Percentiles rank a stretch among this genome's conserved stretches.
These are phyloP conservation scores for Dissophora globulifera DNA, from an alignment of 192 early-diverging fungal species.

Conservation along the genomic window DNA sequence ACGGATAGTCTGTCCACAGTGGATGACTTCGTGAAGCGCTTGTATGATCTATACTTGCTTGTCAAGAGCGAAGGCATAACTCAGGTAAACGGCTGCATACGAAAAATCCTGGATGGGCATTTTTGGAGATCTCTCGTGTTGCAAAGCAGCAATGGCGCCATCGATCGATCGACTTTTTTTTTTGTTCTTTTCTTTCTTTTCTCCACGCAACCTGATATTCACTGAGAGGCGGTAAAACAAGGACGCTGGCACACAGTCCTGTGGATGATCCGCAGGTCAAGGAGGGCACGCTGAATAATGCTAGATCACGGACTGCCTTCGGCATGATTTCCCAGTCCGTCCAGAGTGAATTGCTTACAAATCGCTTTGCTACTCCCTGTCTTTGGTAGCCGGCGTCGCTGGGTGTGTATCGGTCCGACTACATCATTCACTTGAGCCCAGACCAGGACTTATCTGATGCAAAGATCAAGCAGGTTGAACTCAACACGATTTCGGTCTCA, in stretches of 20 bases:
- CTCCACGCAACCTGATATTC: too few species aligned
- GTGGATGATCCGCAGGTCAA: too few species aligned
- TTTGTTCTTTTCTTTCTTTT: too few species aligned
- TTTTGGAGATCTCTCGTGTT: not conserved
- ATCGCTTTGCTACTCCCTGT: slow-evolving; percentile 6
- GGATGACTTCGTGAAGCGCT: slow-evolving; percentile 84
- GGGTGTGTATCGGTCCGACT: slow-evolving; percentile 94
- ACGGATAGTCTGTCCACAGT: slow-evolving; percentile 71
- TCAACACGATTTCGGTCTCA: slow-evolving; percentile 95
- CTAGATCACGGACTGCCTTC: slow-evolving; percentile 11
- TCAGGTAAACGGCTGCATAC: slow-evolving; percentile 59
- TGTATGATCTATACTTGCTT: slow-evolving; percentile 82
- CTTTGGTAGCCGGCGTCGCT: slow-evolving; percentile 66
- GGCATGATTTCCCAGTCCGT: not conserved
- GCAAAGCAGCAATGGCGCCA: slow-evolving; percentile 19
- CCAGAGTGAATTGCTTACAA: too few species aligned
- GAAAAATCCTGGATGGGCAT: too few species aligned
- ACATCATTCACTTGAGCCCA: slow-evolving; percentile 78
- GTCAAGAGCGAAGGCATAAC: slow-evolving; percentile 67
- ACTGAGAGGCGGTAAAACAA: too few species aligned
- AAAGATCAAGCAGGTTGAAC: slow-evolving; percentile 90
- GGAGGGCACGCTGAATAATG: slow-evolving; percentile 11
- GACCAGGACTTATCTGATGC: slow-evolving; percentile 59
- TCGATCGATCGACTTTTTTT: too few species aligned
- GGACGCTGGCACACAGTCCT: too few species aligned